These are phyloP conservation scores for Marchantia polymorpha DNA, from an alignment of 225 moss, liverwort and hornwort genomes.

Conservation along the genomic window DNA sequence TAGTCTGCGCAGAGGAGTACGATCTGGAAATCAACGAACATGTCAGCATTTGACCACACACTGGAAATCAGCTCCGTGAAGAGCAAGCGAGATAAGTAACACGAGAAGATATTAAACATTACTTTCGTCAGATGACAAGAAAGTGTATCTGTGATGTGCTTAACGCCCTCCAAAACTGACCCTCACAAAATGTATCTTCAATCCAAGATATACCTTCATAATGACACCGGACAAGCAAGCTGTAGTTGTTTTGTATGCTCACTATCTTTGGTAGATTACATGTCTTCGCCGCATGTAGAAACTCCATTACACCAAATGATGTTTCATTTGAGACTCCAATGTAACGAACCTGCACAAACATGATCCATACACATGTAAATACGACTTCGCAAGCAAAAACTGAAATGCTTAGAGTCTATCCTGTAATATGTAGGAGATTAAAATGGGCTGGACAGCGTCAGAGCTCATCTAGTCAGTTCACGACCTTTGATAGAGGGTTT, in stretches of 20 bases:
- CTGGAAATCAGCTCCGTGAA: too few species aligned
- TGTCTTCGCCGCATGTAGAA: constrained; percentile 57
- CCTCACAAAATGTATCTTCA: too few species aligned
- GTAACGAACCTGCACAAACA: constrained; percentile 61
- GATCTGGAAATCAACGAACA: too few species aligned
- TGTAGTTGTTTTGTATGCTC: constrained; percentile 87
- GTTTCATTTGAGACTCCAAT: constrained; percentile 93
- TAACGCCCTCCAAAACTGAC: too few species aligned
- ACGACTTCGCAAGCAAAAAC: not conserved
- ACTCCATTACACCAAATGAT: constrained; percentile 89
- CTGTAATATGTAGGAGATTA: not conserved
- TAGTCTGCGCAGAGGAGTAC: too few species aligned
- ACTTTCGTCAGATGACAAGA: too few species aligned
- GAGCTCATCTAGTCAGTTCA: not conserved
- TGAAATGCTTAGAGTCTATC: too few species aligned
- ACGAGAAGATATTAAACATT: too few species aligned
- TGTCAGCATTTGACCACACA: too few species aligned
- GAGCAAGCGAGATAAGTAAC: too few species aligned
- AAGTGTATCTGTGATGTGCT: too few species aligned
- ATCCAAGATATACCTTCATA: constrained; percentile 58
- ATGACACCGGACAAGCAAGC: constrained; percentile 43
- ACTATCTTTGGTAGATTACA: constrained; percentile 79
- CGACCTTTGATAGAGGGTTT: not conserved
- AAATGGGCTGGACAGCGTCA: not conserved
- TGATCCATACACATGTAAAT: not conserved